A percentile compares a stretch with the other conserved stretches of the same genome.
These are phyloP conservation scores for Tricholoma flavovirens DNA, from an alignment of 768 basidiomycete species.

Conservation along the genomic window DNA sequence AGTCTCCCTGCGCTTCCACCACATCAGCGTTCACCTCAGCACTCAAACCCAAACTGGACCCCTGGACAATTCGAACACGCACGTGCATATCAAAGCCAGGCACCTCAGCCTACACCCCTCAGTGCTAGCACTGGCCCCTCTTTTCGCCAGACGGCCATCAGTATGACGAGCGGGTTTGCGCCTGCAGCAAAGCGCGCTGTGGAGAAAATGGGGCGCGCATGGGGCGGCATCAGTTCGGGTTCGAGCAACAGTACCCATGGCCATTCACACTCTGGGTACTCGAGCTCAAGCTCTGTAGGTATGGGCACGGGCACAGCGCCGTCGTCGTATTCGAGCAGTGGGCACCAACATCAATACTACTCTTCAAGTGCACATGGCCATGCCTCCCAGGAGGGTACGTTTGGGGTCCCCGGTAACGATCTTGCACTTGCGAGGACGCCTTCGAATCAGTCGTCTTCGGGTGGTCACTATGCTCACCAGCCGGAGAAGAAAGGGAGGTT, in stretches of 20 bases:
- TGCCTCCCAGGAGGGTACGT: neutral
- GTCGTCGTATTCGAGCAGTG: slow-evolving; percentile 30
- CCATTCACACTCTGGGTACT: neutral
- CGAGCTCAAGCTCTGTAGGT: slow-evolving; percentile 26
- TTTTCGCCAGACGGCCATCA: slow-evolving; percentile 62
- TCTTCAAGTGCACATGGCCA: slow-evolving; percentile 11
- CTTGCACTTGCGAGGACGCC: slow-evolving; percentile 11
- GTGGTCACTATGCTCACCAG: slow-evolving; percentile 2
- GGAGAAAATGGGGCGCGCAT: slow-evolving; percentile 68
- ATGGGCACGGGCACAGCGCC: slow-evolving; percentile 16
- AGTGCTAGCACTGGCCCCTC: slow-evolving; percentile 23
- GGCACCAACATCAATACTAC: slow-evolving; percentile 5
- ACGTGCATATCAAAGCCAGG: slow-evolving; percentile 10
- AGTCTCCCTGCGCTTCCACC: neutral
- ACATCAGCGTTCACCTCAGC: slow-evolving; percentile 13
- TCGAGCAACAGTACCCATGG: slow-evolving; percentile 27
- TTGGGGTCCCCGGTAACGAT: slow-evolving; percentile 7
- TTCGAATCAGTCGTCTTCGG: slow-evolving; percentile 12
- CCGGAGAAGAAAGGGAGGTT: slow-evolving; percentile 27
- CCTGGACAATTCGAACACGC: slow-evolving; percentile 13
- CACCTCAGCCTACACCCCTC: neutral
- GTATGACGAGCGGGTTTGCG: slow-evolving; percentile 62
- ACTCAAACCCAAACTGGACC: slow-evolving; percentile 8
- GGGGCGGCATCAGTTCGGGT: slow-evolving; percentile 41
- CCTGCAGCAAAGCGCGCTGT: slow-evolving; percentile 74